Evolutionary conservation across 495 filamentous ascomycete genomes (phyloP).

Genomic region (Aspergillus mulundensis): DNA sequence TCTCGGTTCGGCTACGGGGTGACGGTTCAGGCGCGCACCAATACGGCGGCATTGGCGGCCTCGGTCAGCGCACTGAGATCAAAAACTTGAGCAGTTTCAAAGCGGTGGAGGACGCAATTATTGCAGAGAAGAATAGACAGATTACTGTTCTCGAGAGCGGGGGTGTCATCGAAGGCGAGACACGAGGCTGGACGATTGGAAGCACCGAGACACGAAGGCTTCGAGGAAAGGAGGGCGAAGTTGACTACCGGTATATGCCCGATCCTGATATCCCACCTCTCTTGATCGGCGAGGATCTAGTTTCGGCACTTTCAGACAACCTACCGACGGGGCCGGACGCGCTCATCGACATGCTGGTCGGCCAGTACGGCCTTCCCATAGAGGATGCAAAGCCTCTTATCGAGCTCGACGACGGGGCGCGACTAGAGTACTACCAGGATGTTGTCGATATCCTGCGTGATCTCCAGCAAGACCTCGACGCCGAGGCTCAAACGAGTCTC

Average conservation of each 20-base stretch:
- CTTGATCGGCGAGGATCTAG: conserved; percentile 64
- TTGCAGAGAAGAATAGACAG: conserved; percentile 85
- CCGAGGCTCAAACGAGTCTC: conserved; percentile 22
- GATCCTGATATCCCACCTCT: conserved; percentile 87
- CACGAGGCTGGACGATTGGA: conserved; percentile 83
- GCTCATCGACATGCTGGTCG: conserved; percentile 55
- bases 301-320: conserved; percentile 53
- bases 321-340: conserved; percentile 70
- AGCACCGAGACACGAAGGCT: conserved; percentile 70
- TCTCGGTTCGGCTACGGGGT: conserved; percentile 66
- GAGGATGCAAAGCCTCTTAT: conserved; percentile 87
- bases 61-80: conserved; percentile 92
- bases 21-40: conserved; percentile 38
- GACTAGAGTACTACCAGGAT: conserved; percentile 78
- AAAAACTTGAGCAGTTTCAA: conserved; percentile 96
- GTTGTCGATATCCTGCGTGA: conserved; percentile 55
- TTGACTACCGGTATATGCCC: conserved; percentile 98
- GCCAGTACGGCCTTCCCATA: conserved; percentile 59
- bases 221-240: conserved; percentile 91
- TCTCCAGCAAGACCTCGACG: conserved; percentile 32
- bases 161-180: conserved; percentile 78
- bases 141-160: conserved; percentile 75
- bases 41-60: conserved; percentile 52
- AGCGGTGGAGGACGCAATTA: conserved; percentile 88
- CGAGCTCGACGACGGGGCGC: conserved; percentile 70